A percentile compares a stretch with the other conserved stretches of the same genome.
Conservation (phyloP, 352 stramenopile genomes). For the Elongisporangium undulatum region DNA sequence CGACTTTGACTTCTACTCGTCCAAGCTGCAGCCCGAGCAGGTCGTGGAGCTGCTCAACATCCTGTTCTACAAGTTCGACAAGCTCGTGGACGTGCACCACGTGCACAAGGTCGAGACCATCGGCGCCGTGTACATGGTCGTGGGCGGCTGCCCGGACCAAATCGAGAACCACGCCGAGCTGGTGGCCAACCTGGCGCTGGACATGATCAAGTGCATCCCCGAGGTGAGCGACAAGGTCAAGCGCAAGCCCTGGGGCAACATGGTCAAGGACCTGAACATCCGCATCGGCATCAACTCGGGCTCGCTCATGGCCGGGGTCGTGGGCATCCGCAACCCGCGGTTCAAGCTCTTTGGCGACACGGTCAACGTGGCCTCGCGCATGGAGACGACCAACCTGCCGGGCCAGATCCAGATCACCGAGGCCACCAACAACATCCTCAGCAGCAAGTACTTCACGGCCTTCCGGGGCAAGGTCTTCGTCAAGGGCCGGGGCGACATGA, state of each 20-base stretch:
- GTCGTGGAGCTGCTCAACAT: slow-evolving; percentile 88
- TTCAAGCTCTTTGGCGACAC: slow-evolving; percentile 89
- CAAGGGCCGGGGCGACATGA: slow-evolving; percentile 80
- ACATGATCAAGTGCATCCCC: slow-evolving; percentile 78
- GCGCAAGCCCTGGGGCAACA: slow-evolving; percentile 55
- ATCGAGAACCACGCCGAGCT: slow-evolving; percentile 73
- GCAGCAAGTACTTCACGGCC: slow-evolving; percentile 64
- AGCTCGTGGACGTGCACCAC: slow-evolving; percentile 80
- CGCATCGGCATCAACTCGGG: slow-evolving; percentile 86
- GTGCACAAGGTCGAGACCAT: slow-evolving; percentile 91
- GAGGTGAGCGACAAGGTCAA: slow-evolving; percentile 71
- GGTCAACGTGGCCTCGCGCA: slow-evolving; percentile 82
- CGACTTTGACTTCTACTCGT: slow-evolving; percentile 85
- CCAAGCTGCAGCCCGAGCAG: slow-evolving; percentile 71
- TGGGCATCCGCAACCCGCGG: slow-evolving; percentile 76
- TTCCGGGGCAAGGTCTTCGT: slow-evolving; percentile 74
- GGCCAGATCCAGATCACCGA: slow-evolving; percentile 83
- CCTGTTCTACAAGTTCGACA: slow-evolving; percentile 88
- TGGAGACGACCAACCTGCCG: slow-evolving; percentile 80
- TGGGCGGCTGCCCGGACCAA: slow-evolving; percentile 69
- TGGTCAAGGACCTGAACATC: slow-evolving; percentile 80
- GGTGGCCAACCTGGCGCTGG: slow-evolving; percentile 74
- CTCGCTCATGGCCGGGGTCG: slow-evolving; percentile 79
- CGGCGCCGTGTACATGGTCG: slow-evolving; percentile 89
- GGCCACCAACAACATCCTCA: slow-evolving; percentile 56